Base-by-base conservation (phyloP, 306 rosid genomes). In the Nissolia schottii region DNA sequence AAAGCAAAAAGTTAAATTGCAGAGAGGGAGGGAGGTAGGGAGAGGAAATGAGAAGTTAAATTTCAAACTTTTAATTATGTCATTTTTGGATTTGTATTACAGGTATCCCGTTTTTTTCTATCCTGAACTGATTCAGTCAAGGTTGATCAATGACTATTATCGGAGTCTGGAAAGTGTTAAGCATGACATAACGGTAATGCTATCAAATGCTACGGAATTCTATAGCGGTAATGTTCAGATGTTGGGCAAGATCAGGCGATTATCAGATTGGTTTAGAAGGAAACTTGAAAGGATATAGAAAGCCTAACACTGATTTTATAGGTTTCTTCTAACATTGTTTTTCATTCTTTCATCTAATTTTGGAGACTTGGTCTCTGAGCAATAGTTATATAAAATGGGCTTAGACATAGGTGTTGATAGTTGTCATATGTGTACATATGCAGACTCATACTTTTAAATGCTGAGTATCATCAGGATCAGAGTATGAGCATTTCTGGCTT, bases 121-220 rank as follows among this genome's bases (percentile, higher is more conserved):
- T 77, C 97, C 93, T 8, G 93, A 86, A 76, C 76, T 89, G 68
- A 87, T 92, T 76, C 80, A 66, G 40, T 45, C 75, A 53, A 89
- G 96, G 73, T 66, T 92, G 46, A 63, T 29, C 75, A 87, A 87
- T 56, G 73, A 89, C 65, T 92, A 92, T 76, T 89, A 92, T 58
- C 80, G 97, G 73, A 84, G 83, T 64, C 74, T 84, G 81, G 90
- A 92, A 71, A 86, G 87, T 64, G 90, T 78, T 43, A 84, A 83
- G 85, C 88, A 86, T 76, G 97, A 92, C 77, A 83, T 91, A 34
- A 67, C 3, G 64, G 86, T 85, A 65, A 87, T 88, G 90, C 51
- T 88, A 46, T 71, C 80, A 18, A 88, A 88, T 59, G 89, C 87
- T 19, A 75, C 67, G 64, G 64, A 65, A 3, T 88, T 50, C 89